Evolutionary conservation across 1,284 basidiomycete species (phyloP), one percentile per base, ranked within the genome.

Genomic region (Ganoderma sinense): DNA sequence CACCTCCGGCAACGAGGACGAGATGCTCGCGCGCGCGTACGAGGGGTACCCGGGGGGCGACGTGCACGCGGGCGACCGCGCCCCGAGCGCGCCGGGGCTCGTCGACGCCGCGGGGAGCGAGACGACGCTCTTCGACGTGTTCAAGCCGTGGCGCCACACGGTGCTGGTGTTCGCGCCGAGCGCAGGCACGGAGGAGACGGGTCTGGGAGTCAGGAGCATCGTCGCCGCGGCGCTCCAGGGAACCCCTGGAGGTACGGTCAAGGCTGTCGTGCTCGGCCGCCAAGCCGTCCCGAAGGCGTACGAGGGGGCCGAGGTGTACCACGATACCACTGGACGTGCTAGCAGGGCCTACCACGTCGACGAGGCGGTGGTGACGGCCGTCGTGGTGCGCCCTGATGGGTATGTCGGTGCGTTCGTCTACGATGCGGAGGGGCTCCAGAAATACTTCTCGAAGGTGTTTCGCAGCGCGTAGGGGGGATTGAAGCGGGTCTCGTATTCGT

Each of bases 341-440:
- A 69, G 63, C 29, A 41, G 45, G 3, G 72, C 68, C 16, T 78
- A 77, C 36, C 36, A 36, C 26, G 67, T 73, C 5, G 71, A 64
- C 16, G 66, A 39, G 14, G 65, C 58, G 8, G 62, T 36, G 45
- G 23, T 69, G 39, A 68, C 69, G 13, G 66, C 71, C 4, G 68
- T 73, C 7, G 69, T 75, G 29, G 73, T 79, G 2, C 69, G 78
- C 23, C 77, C 78, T 18, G 78, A 79, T 62, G 75, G 74, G 5
- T 36, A 75, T 62, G 68, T 78, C 4, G 78, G 78, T 1, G 77
- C 75, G 13, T 66, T 71, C 20, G 78, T 70, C 16, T 55, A 58
- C 23, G 68, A 71, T n/a, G 70, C 62, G 6, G 69, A 66, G 14
- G 74, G 70, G 7, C 43, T 77, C 18, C 31, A 71, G 39, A 51